Percentiles rank a stretch among this genome's conserved stretches.
Evolutionary conservation across 2,329 filamentous ascomycete species (phyloP).

Genomic region (Colletotrichum noveboracense): DNA sequence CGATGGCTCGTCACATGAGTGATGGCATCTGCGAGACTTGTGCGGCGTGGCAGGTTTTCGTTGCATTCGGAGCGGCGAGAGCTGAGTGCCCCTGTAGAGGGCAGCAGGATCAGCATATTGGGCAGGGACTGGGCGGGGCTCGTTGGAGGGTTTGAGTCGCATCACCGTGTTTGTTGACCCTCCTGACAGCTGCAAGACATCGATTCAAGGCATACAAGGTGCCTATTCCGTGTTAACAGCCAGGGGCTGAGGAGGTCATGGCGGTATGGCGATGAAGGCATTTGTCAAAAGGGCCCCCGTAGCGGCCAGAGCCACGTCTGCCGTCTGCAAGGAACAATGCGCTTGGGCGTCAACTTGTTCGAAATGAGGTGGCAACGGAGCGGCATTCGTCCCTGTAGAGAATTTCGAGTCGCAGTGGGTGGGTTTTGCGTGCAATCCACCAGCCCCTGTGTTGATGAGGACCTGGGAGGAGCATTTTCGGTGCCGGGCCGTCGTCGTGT

Average conservation of each 20-base stretch:
- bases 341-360: background rate
- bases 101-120: slow-evolving; percentile 6
- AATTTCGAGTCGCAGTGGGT: background rate
- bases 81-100: background rate
- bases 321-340: background rate
- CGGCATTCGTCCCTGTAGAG: background rate
- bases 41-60: background rate
- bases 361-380: background rate
- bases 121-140: slow-evolving; percentile 1
- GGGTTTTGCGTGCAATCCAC: background rate
- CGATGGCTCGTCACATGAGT: slow-evolving; percentile 16
- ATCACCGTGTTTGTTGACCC: background rate
- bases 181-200: slow-evolving; percentile 21
- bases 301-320: background rate
- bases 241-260: background rate
- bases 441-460: background rate
- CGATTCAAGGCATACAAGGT: background rate
- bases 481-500: background rate
- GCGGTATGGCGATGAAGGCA: background rate
- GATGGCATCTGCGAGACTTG: slow-evolving; percentile 4
- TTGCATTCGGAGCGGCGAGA: background rate
- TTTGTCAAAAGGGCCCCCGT: background rate
- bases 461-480: background rate
- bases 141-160: background rate
- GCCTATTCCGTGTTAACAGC: background rate